These are phyloP conservation scores for Leptosphaerulina australis DNA, from an alignment of 2,329 filamentous ascomycete genomes.

Conservation along the genomic window DNA sequence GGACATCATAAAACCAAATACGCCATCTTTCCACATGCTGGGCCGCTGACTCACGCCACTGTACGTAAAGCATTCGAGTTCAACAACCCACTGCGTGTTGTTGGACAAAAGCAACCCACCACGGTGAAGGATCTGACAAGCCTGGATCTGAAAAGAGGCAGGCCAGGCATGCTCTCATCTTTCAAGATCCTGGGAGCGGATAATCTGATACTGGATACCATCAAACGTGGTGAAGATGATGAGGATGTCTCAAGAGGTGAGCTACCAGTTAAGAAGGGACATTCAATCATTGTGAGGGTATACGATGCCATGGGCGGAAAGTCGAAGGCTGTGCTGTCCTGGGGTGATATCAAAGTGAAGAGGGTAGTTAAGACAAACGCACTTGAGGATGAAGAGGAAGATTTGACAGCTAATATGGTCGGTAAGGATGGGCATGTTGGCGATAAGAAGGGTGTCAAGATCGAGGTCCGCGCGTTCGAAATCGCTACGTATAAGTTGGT, in stretches of 20 bases:
- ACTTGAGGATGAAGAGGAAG: constrained; percentile 83
- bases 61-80: constrained; percentile 87
- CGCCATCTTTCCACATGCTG: constrained; percentile 85
- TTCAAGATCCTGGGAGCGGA: constrained; percentile 69
- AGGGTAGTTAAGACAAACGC: constrained; percentile 83
- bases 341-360: constrained; percentile 70
- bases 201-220: constrained; percentile 79
- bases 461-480: constrained; percentile 76
- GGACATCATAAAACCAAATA: constrained; percentile 85
- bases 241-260: constrained; percentile 59
- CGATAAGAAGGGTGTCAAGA: constrained; percentile 56
- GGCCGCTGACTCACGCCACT: constrained; percentile 72
- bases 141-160: constrained; percentile 11
- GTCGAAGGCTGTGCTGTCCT: constrained; percentile 71
- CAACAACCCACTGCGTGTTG: constrained; percentile 76
- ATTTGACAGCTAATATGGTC: constrained; percentile 22
- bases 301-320: constrained; percentile 90
- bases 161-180: constrained; percentile 54
- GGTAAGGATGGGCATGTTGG: constrained; percentile 60
- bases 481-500: constrained; percentile 77
- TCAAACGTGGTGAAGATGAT: constrained; percentile 79
- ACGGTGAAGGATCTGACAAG: constrained; percentile 23
- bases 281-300: constrained; percentile 80
- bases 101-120: constrained; percentile 47
- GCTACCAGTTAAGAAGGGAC: constrained; percentile 68